Base-by-base conservation (phyloP, 768 basidiomycete species). In the Gautieria morchelliformis region DNA sequence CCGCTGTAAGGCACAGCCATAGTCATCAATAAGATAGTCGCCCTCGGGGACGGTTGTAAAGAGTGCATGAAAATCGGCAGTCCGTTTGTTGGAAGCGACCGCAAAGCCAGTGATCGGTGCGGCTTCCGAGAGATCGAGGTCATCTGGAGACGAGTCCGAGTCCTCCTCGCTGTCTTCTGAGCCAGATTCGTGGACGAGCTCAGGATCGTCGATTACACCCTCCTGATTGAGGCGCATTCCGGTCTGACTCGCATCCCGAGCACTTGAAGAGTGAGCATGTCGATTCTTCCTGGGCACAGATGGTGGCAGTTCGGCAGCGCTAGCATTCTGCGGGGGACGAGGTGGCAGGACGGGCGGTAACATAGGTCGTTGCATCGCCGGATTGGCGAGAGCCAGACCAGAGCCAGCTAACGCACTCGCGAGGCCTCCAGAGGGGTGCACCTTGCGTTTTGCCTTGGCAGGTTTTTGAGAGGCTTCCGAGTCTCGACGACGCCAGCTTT, bases 21-120 rank as follows among this genome's bases (percentile, higher is more conserved):
- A 99, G 71, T 99, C 96, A 70, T 98, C 95, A 65, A 99, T 98
- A 48, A 98, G 79, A 73, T 97, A 97, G 70, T 98, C 96, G 9
- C 92, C 94, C 66, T 94, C 93, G 0, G 93, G 90, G 10, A 98
- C 84, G 32, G 67, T 82, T 19, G 85, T 82, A 70, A 99, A 98
- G 65, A 97, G 68, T 62, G 93, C 88, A 65, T 99, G 96, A 68
- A 99, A 99, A 66, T 98, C 95, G 3, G 87, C 83, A 65, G 98
- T 97, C 54, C 96, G 74, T 68, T 91, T 92, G 64, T 84, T 91
- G 69, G 92, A 96, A 9, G 95, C 96, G 20, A 98, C 94, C 0
- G 96, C 94, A 68, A 98, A 99, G 3, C 95, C 94, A 6, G 92
- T 95, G 5, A 97, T 90, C 1, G 94, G 87, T 14, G 92, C 90